Conservation (phyloP, 352 stramenopile species). For the Thalassiosira hispida region DNA sequence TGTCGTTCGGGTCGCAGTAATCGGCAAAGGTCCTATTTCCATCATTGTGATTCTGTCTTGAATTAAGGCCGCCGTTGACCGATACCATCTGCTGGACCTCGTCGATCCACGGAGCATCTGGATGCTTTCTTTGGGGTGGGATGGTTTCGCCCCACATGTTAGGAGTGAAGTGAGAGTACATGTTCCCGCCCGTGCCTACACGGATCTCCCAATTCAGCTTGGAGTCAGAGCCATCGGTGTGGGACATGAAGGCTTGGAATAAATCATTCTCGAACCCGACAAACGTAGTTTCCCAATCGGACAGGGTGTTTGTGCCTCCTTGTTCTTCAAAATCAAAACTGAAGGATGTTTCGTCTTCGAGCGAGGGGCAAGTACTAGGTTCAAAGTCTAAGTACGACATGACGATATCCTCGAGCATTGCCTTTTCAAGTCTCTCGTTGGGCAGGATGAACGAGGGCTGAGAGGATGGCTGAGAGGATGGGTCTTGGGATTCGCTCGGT, state of each 20-base stretch:
- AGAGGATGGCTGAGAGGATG: not conserved
- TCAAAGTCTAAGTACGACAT: not conserved
- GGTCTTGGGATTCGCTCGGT: not conserved
- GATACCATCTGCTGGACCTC: conserved; percentile 41
- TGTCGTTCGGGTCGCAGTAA: conserved; percentile 1
- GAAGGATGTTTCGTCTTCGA: conserved; percentile 7
- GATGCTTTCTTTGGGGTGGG: conserved; percentile 21
- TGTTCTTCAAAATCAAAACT: conserved; percentile 31
- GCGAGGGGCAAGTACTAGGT: not conserved
- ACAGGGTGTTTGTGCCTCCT: conserved; percentile 1
- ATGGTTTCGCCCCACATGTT: conserved; percentile 41
- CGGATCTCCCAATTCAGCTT: conserved; percentile 31
- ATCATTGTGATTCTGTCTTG: not conserved
- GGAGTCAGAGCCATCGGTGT: conserved; percentile 9
- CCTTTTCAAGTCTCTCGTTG: conserved; percentile 18
- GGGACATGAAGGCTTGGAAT: conserved; percentile 45
- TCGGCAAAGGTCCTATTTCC: not conserved
- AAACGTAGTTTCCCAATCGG: conserved; percentile 21
- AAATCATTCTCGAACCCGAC: conserved; percentile 24
- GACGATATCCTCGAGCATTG: conserved; percentile 35
- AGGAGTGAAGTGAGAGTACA: conserved; percentile 34
- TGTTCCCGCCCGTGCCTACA: conserved; percentile 46
- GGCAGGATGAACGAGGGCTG: too few species aligned
- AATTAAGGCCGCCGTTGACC: conserved; percentile 23
- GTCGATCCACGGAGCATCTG: conserved; percentile 41